A percentile compares a stretch with the other conserved stretches of the same genome.
Evolutionary conservation across 2,329 filamentous ascomycete species (phyloP).

Genomic region (Lachnellula cervina): DNA sequence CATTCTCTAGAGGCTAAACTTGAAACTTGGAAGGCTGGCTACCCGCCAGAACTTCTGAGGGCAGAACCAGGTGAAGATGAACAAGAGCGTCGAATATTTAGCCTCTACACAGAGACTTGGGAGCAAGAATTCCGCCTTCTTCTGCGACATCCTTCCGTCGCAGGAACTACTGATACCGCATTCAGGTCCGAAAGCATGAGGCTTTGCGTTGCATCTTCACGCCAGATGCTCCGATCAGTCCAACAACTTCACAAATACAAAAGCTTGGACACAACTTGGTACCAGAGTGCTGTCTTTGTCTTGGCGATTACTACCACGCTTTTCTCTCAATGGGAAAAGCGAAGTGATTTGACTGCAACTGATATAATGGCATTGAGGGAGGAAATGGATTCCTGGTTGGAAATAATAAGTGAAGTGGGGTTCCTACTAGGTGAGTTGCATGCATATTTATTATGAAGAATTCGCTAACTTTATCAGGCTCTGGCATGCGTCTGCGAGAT

Average conservation of each 20-base stretch:
- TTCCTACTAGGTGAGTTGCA: slow-evolving; percentile 57
- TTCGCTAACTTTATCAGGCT: slow-evolving; percentile 33
- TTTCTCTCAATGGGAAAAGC: slow-evolving; percentile 63
- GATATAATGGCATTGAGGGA: slow-evolving; percentile 56
- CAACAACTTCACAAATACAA: slow-evolving; percentile 57
- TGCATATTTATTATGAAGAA: neutral
- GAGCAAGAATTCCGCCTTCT: slow-evolving; percentile 55
- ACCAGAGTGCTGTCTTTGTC: slow-evolving; percentile 66
- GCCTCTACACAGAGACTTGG: slow-evolving; percentile 51
- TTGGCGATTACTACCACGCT: slow-evolving; percentile 69
- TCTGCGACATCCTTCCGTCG: slow-evolving; percentile 57
- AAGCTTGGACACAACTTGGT: slow-evolving; percentile 74
- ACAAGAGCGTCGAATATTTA: slow-evolving; percentile 43
- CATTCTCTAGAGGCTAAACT: slow-evolving; percentile 61
- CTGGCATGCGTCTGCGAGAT: slow-evolving; percentile 42
- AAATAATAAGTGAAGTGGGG: slow-evolving; percentile 62
- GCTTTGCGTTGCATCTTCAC: slow-evolving; percentile 61
- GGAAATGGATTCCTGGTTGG: slow-evolving; percentile 67
- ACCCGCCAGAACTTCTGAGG: slow-evolving; percentile 56
- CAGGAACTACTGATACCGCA: slow-evolving; percentile 48
- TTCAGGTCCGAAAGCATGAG: slow-evolving; percentile 58
- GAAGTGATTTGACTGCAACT: slow-evolving; percentile 51
- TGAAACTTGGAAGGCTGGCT: slow-evolving; percentile 55
- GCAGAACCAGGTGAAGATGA: slow-evolving; percentile 38
- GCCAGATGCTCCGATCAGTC: slow-evolving; percentile 58